phyloP scores from a whole-genome alignment of 257 asterid genomes.

The Schizonepeta tenuifolia region DNA sequence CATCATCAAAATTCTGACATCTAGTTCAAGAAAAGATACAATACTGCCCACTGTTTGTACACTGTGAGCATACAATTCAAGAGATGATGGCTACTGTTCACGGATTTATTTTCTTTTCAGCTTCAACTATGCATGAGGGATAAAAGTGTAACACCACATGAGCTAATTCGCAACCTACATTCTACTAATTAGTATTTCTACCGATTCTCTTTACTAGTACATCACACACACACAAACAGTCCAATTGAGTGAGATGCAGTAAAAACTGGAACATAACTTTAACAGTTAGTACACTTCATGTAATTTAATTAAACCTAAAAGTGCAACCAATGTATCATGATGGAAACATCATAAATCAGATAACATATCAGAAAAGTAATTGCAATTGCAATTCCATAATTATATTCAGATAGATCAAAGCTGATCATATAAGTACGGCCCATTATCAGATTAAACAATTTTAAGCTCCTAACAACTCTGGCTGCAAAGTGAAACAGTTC shows the following conservation, averaged over 20 bases:
- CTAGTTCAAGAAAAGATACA: conserved; percentile 10
- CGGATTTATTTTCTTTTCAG: neutral
- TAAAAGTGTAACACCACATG: neutral
- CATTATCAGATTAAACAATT: conserved; percentile 12
- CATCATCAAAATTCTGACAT: neutral
- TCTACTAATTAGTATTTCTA: neutral
- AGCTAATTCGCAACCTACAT: neutral
- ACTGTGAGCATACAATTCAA: neutral
- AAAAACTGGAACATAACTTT: neutral
- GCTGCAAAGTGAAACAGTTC: conserved; percentile 21
- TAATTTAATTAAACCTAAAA: neutral
- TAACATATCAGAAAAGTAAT: neutral
- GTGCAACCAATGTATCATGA: neutral
- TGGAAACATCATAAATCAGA: neutral
- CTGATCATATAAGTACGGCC: no score
- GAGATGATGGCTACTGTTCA: neutral
- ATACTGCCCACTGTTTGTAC: neutral
- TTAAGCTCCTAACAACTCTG: conserved; percentile 9
- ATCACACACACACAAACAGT: neutral
- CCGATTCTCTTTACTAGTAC: neutral
- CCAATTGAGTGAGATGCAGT: neutral
- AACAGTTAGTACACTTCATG: neutral
- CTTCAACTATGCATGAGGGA: neutral
- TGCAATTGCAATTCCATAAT: conserved; percentile 15
- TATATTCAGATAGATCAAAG: neutral